These are phyloP conservation scores for Bipolaris gigantea DNA, from an alignment of 2,329 filamentous ascomycete genomes.

Conservation along the genomic window DNA sequence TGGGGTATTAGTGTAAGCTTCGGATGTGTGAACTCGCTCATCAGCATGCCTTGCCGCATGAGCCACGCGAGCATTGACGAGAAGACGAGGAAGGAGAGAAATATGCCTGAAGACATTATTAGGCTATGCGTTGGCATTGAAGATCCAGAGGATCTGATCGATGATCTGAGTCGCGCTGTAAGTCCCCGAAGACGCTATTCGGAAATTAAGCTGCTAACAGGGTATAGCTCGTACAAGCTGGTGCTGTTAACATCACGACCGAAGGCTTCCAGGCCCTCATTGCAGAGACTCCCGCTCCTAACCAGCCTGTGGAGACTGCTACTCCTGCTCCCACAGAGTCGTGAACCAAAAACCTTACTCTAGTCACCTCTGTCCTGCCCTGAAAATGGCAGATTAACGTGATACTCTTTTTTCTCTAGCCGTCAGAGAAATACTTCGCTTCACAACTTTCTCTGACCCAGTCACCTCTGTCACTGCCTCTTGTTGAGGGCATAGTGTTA, in stretches of 20 bases:
- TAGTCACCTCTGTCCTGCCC: constrained; percentile 43
- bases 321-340: constrained; percentile 19
- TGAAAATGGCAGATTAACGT: constrained; percentile 37
- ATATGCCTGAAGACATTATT: constrained; percentile 97
- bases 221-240: constrained; percentile 76
- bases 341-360: constrained; percentile 1
- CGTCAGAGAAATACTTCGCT: constrained; percentile 21
- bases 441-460: constrained; percentile 36
- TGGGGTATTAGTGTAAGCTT: constrained; percentile 98
- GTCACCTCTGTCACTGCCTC: constrained; percentile 43
- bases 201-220: constrained; percentile 14
- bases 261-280: constrained; percentile 73
- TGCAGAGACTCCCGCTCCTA: constrained; percentile 10
- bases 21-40: constrained; percentile 96
- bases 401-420: constrained; percentile 25
- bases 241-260: constrained; percentile 82
- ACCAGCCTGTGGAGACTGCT: constrained; percentile 11
- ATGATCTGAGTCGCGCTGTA: constrained; percentile 88
- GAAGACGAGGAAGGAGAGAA: constrained; percentile 70
- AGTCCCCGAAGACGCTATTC: constrained; percentile 47
- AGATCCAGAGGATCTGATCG: constrained; percentile 86
- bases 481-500: constrained; percentile 26
- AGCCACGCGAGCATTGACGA: constrained; percentile 98
- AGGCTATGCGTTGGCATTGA: constrained; percentile 95
- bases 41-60: constrained; percentile 99